Base-by-base conservation (phyloP, 306 rosid genomes). In the Astragalus glycyphyllos region DNA sequence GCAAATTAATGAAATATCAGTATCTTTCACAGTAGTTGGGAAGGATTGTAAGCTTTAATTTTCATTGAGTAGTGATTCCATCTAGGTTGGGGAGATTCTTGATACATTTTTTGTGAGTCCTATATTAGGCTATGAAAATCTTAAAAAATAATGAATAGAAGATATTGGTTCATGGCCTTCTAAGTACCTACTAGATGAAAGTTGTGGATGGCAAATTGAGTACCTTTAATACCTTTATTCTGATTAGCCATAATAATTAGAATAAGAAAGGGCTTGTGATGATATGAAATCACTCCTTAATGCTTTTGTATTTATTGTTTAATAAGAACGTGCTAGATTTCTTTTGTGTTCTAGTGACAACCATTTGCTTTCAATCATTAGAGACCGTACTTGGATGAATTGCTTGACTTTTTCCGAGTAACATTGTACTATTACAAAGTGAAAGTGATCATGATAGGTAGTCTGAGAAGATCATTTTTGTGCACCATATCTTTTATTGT, bases 1-100 rank as follows among this genome's bases (percentile, higher is more conserved):
- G 64, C 31, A 53, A 46, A 58, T 65, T 12, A 62, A 62, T 31
- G 58, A 80, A 63, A 53, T 37, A 63, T 74, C 50, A 3, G 11
- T 62, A 14, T 68, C 51, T 29, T 58, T 8, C 62, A 10, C 41
- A 13, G 44, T 17, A 42, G 71, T 23, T 8, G 14, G 74, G 37
- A 42, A 12, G 31, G 58, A 58, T 72, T 32, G 49, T 63, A 32
- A 60, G 11, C 47, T 32, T 45, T 71, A 35, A 32, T 62, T 74
- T 14, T 40, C 15, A 11, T 17, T 42, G 17, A 12, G 6, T 3
- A 14, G 45, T 60, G 31, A 55, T 77, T 40, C 38, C 3, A 7
- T 71, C 42, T 17, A 65, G 60, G 62, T 15, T 53, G 62, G 58
- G 65, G 42, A 26, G 59, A 34, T 56, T 51, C 32, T 67, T 60